A percentile compares a stretch with the other conserved stretches of the same genome.
These are phyloP conservation scores for Kodamaea anthophila DNA, from an alignment of 1,139 yeast genomes.

Conservation along the genomic window DNA sequence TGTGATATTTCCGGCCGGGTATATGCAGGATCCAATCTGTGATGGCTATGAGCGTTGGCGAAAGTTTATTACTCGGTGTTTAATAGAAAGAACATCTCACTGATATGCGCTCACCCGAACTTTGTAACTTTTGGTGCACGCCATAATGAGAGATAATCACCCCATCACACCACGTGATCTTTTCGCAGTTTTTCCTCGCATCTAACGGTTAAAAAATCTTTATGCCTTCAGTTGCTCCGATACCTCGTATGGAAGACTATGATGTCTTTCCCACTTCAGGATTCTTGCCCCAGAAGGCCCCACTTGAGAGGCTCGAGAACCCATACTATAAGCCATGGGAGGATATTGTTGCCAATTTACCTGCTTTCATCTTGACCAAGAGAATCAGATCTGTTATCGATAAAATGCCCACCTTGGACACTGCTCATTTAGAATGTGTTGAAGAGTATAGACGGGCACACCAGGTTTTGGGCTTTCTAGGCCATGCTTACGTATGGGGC, in stretches of 20 bases:
- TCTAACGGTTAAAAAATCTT: too few species aligned
- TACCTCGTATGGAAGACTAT: slow-evolving; percentile 45
- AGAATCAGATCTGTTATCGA: slow-evolving; percentile 58
- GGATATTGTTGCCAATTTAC: slow-evolving; percentile 53
- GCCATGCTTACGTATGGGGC: slow-evolving; percentile 90
- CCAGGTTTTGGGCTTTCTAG: slow-evolving; percentile 66
- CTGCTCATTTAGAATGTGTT: slow-evolving; percentile 32
- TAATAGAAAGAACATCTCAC: too few species aligned
- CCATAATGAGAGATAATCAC: too few species aligned
- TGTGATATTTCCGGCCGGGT: too few species aligned
- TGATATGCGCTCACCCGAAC: too few species aligned
- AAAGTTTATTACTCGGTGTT: too few species aligned
- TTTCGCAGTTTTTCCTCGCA: too few species aligned
- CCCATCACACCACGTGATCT: too few species aligned
- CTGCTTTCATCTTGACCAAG: slow-evolving; percentile 64
- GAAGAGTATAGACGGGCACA: slow-evolving; percentile 73
- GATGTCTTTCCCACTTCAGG: slow-evolving; percentile 69
- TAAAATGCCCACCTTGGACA: slow-evolving; percentile 47
- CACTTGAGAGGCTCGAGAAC: slow-evolving; percentile 55
- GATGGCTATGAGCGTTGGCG: too few species aligned
- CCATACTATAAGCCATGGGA: slow-evolving; percentile 79
- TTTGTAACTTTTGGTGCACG: too few species aligned
- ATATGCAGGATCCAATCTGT: too few species aligned
- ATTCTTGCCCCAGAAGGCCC: slow-evolving; percentile 67
- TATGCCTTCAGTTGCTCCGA: too few species aligned